phyloP scores from a whole-genome alignment of 2,329 filamentous ascomycete species.

The Camillea tinctor region DNA sequence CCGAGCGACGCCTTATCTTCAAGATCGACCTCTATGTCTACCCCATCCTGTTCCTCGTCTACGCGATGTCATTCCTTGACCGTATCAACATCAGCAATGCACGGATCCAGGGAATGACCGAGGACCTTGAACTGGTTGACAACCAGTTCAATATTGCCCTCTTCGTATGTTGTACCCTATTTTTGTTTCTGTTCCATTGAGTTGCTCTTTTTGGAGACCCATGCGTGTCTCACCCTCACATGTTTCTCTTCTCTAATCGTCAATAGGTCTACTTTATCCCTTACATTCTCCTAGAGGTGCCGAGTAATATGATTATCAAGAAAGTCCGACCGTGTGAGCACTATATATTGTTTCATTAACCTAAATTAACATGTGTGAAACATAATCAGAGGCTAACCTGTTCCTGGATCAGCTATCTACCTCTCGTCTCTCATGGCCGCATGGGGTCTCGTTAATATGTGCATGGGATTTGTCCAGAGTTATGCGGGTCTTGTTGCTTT shows the following conservation, averaged over 20 bases:
- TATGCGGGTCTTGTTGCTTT: conserved; percentile 40
- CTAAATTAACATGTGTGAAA: no score
- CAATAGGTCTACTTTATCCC: conserved; percentile 37
- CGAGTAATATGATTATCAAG: conserved; percentile 45
- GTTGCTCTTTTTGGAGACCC: no score
- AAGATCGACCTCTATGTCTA: conserved; percentile 43
- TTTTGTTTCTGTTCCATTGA: no score
- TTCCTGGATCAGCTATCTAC: conserved; percentile 23
- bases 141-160: conserved; percentile 45
- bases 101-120: conserved; percentile 41
- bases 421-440: conserved; percentile 39
- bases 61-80: conserved; percentile 43
- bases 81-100: conserved; percentile 50
- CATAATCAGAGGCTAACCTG: not conserved
- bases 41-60: conserved; percentile 41
- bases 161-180: conserved; percentile 26
- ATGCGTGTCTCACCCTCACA: no score
- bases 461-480: conserved; percentile 44
- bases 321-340: conserved; percentile 38
- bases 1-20: conserved; percentile 36
- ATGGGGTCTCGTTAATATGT: conserved; percentile 48
- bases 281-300: conserved; percentile 45
- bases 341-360: not conserved
- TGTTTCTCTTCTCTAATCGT: not conserved
- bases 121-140: conserved; percentile 41